These are phyloP conservation scores for Anisodus tanguticus DNA, from an alignment of 257 asterid genomes.

Conservation along the genomic window DNA sequence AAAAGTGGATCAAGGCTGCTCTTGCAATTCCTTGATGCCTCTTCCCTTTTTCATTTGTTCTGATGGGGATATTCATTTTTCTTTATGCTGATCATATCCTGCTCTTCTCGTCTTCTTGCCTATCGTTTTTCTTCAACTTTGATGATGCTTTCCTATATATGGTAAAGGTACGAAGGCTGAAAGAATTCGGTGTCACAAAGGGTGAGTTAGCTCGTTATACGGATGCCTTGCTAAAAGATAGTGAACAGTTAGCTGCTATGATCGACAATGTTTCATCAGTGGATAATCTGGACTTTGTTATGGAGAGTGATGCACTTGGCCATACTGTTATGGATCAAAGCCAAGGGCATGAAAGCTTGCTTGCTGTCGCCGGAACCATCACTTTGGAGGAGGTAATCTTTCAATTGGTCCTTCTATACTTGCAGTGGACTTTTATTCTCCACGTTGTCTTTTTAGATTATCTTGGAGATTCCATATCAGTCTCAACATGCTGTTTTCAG, in stretches of 20 bases:
- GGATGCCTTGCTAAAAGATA: constrained; percentile 94
- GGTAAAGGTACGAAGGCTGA: constrained; percentile 90
- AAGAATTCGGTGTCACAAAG: constrained; percentile 96
- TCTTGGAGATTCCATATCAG: constrained; percentile 13
- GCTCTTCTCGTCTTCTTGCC: background rate
- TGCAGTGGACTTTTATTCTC: constrained; percentile 30
- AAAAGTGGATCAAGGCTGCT: constrained; percentile 10
- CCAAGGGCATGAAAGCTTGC: constrained; percentile 95
- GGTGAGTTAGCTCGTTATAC: constrained; percentile 95
- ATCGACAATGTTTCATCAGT: constrained; percentile 95
- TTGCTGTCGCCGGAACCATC: constrained; percentile 87
- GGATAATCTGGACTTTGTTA: constrained; percentile 92
- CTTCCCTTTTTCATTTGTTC: constrained; percentile 12
- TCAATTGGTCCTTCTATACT: constrained; percentile 30
- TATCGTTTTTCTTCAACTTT: constrained; percentile 1
- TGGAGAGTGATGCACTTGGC: constrained; percentile 99
- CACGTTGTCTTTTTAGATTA: constrained; percentile 11
- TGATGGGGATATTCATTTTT: constrained; percentile 18
- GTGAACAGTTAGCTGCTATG: constrained; percentile 99
- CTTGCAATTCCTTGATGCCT: constrained; percentile 24
- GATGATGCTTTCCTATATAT: constrained; percentile 29
- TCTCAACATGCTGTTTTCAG: background rate
- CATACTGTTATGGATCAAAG: constrained; percentile 97
- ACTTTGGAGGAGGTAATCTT: constrained; percentile 87
- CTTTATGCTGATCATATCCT: constrained; percentile 13